Conservation (phyloP, 192 early-diverging fungal genomes). For the Dimargaris xerosporica region DNA sequence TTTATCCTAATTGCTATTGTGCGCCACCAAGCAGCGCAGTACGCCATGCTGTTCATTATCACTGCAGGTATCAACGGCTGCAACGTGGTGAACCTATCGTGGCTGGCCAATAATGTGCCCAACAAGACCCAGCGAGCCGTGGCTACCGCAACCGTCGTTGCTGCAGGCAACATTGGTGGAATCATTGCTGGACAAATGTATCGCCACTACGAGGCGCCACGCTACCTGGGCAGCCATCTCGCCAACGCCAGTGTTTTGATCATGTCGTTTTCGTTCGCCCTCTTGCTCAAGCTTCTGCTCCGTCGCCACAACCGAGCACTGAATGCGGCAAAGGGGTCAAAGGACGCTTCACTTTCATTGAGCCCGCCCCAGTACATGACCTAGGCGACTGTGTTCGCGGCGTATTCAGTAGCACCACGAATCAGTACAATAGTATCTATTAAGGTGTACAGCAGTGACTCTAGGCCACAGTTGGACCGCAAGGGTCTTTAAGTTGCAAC, state of each 20-base stretch:
- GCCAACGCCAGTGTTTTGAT: background rate
- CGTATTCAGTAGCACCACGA: too few species aligned
- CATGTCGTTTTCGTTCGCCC: background rate
- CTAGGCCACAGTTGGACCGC: too few species aligned
- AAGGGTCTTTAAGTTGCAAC: too few species aligned
- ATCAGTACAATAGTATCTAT: too few species aligned
- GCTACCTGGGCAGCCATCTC: background rate
- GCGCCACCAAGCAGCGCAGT: background rate
- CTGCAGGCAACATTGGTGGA: slow-evolving; percentile 8
- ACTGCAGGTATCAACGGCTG: slow-evolving; percentile 5
- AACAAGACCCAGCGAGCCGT: background rate
- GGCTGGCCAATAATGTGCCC: background rate
- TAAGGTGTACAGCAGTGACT: too few species aligned
- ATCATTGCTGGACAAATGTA: slow-evolving; percentile 14
- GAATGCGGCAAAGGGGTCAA: too few species aligned
- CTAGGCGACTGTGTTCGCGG: too few species aligned
- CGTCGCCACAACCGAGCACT: background rate
- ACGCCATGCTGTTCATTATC: background rate
- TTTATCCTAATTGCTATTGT: slow-evolving; percentile 2
- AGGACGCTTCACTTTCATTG: too few species aligned
- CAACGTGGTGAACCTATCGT: background rate
- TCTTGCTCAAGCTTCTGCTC: background rate
- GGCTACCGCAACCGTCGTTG: background rate
- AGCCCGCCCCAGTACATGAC: too few species aligned
- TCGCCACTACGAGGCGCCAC: background rate